Percentiles rank a stretch among this genome's conserved stretches.
phyloP scores from a whole-genome alignment of 2,329 filamentous ascomycete genomes.

The Fonsecaea pedrosoi region DNA sequence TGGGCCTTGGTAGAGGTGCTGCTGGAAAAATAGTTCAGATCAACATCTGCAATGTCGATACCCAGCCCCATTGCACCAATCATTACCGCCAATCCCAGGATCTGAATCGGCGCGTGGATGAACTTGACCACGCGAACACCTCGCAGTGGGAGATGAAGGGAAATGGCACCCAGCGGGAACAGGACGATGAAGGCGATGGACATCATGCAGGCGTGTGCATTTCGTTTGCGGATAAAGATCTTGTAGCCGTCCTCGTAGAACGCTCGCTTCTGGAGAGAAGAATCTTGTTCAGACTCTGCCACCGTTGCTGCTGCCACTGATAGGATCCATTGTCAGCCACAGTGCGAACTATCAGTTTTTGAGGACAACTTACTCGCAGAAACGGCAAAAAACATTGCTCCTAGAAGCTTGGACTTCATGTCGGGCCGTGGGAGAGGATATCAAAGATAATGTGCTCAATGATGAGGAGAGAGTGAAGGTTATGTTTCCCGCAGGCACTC shows the following conservation, averaged over 20 bases:
- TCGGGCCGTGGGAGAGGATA: not conserved
- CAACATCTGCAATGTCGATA: conserved; percentile 53
- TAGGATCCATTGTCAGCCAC: not conserved
- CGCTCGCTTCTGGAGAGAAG: conserved; percentile 18
- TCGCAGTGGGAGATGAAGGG: conserved; percentile 47
- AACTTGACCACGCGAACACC: conserved; percentile 46
- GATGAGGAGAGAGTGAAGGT: not conserved
- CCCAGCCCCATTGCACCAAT: conserved; percentile 60
- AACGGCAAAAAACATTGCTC: conserved; percentile 9
- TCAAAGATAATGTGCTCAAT: not conserved
- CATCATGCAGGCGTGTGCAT: conserved; percentile 50
- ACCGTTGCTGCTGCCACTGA: conserved; percentile 8
- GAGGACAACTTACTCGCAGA: conserved; percentile 13
- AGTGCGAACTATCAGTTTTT: too few species aligned
- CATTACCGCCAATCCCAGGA: conserved; percentile 55
- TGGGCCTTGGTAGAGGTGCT: conserved; percentile 20
- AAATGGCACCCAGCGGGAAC: conserved; percentile 44
- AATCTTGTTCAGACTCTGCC: conserved; percentile 5
- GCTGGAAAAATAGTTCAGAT: conserved; percentile 24
- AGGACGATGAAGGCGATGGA: conserved; percentile 51
- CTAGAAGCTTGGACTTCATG: conserved; percentile 16
- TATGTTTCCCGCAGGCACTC: not conserved
- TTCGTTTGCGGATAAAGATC: conserved; percentile 28
- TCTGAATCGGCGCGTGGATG: conserved; percentile 55
- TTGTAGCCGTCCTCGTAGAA: conserved; percentile 25